A percentile compares a stretch with the other conserved stretches of the same genome.
phyloP scores from a whole-genome alignment of 805 yeast species.

The Suhomyces kilbournensis region DNA sequence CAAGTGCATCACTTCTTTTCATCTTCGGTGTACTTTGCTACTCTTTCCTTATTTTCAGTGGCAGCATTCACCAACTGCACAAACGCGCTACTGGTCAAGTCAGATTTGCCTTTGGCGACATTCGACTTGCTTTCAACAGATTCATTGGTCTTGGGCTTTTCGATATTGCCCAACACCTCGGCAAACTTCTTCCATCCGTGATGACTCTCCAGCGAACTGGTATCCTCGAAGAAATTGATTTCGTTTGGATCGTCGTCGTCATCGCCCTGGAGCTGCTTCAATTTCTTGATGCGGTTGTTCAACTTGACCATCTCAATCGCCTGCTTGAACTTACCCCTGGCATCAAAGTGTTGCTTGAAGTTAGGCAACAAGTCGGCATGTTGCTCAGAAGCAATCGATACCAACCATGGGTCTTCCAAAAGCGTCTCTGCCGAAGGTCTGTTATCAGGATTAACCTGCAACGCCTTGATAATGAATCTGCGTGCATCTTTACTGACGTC shows the following conservation, averaged over 20 bases:
- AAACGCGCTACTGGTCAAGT: slow-evolving; percentile 53
- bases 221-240: slow-evolving; percentile 40
- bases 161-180: slow-evolving; percentile 20
- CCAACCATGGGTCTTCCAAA: slow-evolving; percentile 70
- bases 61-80: slow-evolving; percentile 72
- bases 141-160: slow-evolving; percentile 15
- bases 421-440: slow-evolving; percentile 70
- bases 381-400: slow-evolving; percentile 45
- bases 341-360: slow-evolving; percentile 77
- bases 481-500: slow-evolving; percentile 78
- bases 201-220: slow-evolving; percentile 18
- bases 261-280: slow-evolving; percentile 59
- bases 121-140: background rate
- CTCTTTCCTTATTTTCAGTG: slow-evolving; percentile 53
- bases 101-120: slow-evolving; percentile 23
- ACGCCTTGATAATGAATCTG: slow-evolving; percentile 66
- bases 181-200: slow-evolving; percentile 28
- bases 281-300: slow-evolving; percentile 71
- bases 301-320: slow-evolving; percentile 83
- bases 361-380: slow-evolving; percentile 73
- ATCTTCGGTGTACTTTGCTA: slow-evolving; percentile 10
- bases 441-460: slow-evolving; percentile 62
- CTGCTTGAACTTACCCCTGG: slow-evolving; percentile 77
- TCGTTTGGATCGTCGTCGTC: slow-evolving; percentile 54
- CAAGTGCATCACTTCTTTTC: background rate